These are phyloP conservation scores for Wickerhamiella occidentalis DNA, from an alignment of 805 yeast species.

Conservation along the genomic window DNA sequence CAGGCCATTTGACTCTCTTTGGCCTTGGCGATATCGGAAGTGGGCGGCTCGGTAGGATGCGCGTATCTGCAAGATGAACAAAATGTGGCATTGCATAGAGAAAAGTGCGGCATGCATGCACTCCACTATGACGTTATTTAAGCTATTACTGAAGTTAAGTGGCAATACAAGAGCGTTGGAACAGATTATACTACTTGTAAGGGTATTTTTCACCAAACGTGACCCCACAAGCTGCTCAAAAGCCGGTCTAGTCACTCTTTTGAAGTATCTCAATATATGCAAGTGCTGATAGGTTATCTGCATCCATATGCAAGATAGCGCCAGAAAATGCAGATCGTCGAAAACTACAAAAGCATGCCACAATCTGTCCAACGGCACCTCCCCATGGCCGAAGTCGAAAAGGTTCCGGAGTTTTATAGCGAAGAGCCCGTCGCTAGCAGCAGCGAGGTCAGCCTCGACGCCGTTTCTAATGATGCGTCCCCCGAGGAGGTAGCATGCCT, in stretches of 20 bases:
- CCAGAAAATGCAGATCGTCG: background rate
- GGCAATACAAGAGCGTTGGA: no score
- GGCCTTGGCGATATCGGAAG: background rate
- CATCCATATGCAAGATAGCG: background rate
- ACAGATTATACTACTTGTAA: no score
- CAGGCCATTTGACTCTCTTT: no score
- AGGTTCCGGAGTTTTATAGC: background rate
- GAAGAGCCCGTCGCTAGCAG: background rate
- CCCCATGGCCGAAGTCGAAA: background rate
- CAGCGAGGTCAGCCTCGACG: constrained; percentile 1
- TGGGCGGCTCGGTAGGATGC: background rate
- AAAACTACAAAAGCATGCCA: background rate
- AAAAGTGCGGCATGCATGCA: constrained; percentile 1
- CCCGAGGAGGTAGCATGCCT: constrained; percentile 3
- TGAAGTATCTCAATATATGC: background rate
- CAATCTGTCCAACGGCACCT: background rate
- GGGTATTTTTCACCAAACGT: no score
- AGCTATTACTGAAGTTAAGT: no score
- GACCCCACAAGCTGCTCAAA: no score
- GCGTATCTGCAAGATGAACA: background rate
- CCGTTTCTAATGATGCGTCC: background rate
- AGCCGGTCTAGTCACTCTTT: no score
- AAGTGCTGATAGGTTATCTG: background rate
- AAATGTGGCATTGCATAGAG: background rate
- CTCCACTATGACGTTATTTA: background rate